These are phyloP conservation scores for Cercospora beticola DNA, from an alignment of 2,329 filamentous ascomycete species.

Conservation along the genomic window DNA sequence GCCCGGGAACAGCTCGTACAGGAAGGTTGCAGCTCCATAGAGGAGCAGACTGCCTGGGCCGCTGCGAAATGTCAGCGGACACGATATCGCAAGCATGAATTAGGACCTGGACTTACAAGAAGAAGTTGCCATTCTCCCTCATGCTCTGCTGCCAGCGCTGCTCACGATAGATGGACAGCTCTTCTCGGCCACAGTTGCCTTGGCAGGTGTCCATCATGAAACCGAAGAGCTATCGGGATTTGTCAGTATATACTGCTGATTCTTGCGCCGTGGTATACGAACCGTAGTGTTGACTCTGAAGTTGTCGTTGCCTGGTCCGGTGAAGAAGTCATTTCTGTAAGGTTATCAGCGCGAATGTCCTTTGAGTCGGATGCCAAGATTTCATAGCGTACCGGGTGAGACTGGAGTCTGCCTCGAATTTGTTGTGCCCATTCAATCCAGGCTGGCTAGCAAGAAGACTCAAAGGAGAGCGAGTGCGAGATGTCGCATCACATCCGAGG, in stretches of 20 bases:
- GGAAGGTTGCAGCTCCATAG: constrained; percentile 46
- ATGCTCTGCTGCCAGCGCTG: constrained; percentile 44
- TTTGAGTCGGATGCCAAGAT: background rate
- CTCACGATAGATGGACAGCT: constrained; percentile 36
- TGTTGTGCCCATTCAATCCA: constrained; percentile 45
- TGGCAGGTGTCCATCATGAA: constrained; percentile 40
- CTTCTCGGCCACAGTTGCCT: constrained; percentile 39
- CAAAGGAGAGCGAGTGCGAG: constrained; percentile 37
- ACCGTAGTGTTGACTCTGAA: constrained; percentile 44
- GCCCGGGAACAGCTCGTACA: constrained; percentile 45
- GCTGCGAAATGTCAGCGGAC: background rate
- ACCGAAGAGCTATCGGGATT: constrained; percentile 34
- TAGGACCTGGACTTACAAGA: constrained; percentile 31
- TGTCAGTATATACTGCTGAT: background rate
- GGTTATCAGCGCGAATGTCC: background rate
- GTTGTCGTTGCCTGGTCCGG: constrained; percentile 37
- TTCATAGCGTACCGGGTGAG: constrained; percentile 29
- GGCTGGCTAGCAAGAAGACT: constrained; percentile 38
- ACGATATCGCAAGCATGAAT: background rate
- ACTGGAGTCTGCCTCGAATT: constrained; percentile 43
- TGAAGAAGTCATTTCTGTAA: constrained; percentile 40
- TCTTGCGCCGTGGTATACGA: background rate
- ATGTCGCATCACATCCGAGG: constrained; percentile 45
- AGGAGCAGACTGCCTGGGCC: constrained; percentile 43
- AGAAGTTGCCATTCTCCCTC: constrained; percentile 45